phyloP scores from a whole-genome alignment of 75 land plant genomes.

The Picea sitchensis region DNA sequence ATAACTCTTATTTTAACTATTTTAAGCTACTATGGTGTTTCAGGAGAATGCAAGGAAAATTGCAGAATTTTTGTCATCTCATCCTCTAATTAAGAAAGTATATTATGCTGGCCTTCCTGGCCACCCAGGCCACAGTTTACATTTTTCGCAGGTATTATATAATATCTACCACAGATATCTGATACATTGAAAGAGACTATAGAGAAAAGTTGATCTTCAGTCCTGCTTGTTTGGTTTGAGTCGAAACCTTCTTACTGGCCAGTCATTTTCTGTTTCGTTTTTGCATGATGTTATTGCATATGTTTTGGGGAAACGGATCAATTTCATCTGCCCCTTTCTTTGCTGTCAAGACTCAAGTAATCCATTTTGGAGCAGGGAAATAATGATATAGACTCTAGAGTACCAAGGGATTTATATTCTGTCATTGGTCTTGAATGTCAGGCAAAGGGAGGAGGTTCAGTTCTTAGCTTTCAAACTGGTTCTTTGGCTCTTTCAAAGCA shows the following conservation, averaged over 20 bases:
- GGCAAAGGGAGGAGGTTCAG: constrained; percentile 97
- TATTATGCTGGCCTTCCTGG: constrained; percentile 89
- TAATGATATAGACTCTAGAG: neutral
- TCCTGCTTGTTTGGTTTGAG: no score
- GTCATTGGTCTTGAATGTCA: constrained; percentile 24
- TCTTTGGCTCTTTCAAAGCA: constrained; percentile 91
- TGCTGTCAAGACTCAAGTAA: no score
- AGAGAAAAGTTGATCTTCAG: neutral
- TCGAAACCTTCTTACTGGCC: neutral
- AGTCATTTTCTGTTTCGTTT: neutral
- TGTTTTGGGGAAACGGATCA: neutral
- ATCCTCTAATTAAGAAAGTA: constrained; percentile 70
- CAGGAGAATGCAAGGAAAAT: constrained; percentile 95
- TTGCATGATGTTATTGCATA: neutral
- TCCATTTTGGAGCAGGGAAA: no score
- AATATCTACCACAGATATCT: neutral
- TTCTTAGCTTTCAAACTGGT: constrained; percentile 88
- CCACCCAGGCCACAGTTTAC: constrained; percentile 83
- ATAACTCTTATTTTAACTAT: neutral
- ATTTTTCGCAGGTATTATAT: constrained; percentile 76
- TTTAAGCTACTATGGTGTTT: constrained; percentile 1
- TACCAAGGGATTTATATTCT: neutral
- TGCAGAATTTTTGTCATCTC: constrained; percentile 81
- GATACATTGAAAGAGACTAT: neutral
- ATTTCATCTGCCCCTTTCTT: neutral